Evolutionary conservation across 768 basidiomycete genomes (phyloP), one percentile per base, ranked within the genome.

Genomic region (Terana coerulea): DNA sequence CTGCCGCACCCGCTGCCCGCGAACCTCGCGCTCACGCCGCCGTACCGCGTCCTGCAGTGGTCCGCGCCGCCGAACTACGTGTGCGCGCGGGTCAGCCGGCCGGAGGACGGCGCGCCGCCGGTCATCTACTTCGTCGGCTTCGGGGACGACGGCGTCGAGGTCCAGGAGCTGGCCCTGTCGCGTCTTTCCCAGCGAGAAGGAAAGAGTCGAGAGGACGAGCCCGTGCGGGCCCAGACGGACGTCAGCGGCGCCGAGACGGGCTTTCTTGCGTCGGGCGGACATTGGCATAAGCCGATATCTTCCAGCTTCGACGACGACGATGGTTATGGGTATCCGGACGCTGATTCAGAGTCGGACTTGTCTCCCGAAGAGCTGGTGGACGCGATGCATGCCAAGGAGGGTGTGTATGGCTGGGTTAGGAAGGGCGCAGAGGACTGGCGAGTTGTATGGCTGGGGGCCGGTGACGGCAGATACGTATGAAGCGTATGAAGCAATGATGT

Each of bases 381-480:
- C 24, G 36, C 42, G 33, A 61, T 81, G 62, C 75, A 72, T 59
- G 68, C 67, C 19, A 80, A 83, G 51, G 74, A 84, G 51, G 90
- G 90, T 5, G 67, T 86, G 5, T 93, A 92, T 63, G 89, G 79
- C 0, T 91, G 90, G 89, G 75, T 81, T 67, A 69, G 80, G 58
- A 89, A 84, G 61, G 89, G 84, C 14, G 55, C 72, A 3, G 79
- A 82, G 48, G 90, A 93, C 61, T 93, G 83, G 78, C 73, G 90
- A 19, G 78, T 92, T 11, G 83, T 92, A 62, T 93, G 90, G 90
- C 68, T 91, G 9, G 90, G 90, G 0, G 87, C 87, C 19, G 19
- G 70, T 69, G 58, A 67, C 63, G 31, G 68, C 49, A 48, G 67
- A 61, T 55, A 64, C 26, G 63, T 57, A 15, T 40, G 24, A 17